Percentiles rank a stretch among this genome's conserved stretches.
These are phyloP conservation scores for Pichia gijzeniarum DNA, from an alignment of 805 yeast genomes.

Conservation along the genomic window DNA sequence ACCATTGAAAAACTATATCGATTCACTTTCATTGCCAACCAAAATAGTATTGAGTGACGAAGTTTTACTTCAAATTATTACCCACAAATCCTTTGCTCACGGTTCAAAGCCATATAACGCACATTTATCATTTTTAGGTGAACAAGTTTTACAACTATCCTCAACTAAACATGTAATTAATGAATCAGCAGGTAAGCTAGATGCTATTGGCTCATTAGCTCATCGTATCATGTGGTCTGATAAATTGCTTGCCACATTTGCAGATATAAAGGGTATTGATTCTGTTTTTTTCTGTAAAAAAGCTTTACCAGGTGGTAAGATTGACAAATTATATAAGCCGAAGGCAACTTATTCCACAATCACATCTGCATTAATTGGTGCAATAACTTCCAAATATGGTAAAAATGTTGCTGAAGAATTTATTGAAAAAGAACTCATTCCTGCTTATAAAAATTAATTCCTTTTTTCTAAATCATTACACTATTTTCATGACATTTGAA, in stretches of 20 bases:
- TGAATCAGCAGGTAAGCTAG: constrained; percentile 14
- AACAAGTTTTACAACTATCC: constrained; percentile 48
- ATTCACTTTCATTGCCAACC: constrained; percentile 25
- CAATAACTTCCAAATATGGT: constrained; percentile 58
- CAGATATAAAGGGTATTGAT: constrained; percentile 42
- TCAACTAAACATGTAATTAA: constrained; percentile 38
- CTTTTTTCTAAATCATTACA: not conserved
- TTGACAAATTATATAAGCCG: constrained; percentile 24
- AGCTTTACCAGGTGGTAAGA: constrained; percentile 30
- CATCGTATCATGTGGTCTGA: constrained; percentile 49
- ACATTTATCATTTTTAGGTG: constrained; percentile 67
- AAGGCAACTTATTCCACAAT: constrained; percentile 27
- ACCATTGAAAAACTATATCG: constrained; percentile 38
- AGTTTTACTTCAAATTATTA: constrained; percentile 70
- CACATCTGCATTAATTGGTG: constrained; percentile 55
- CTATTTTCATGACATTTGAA: not conserved
- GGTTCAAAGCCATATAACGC: constrained; percentile 88
- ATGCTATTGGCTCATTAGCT: constrained; percentile 47
- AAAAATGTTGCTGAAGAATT: constrained; percentile 51
- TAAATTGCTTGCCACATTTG: constrained; percentile 44
- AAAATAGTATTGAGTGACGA: constrained; percentile 50
- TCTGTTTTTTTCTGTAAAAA: constrained; percentile 62
- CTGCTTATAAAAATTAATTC: constrained; percentile 11
- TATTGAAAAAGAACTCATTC: constrained; percentile 42
- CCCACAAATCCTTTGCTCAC: constrained; percentile 93